Conservation (phyloP, 805 yeast genomes). For the Metschnikowia lochheadii region DNA sequence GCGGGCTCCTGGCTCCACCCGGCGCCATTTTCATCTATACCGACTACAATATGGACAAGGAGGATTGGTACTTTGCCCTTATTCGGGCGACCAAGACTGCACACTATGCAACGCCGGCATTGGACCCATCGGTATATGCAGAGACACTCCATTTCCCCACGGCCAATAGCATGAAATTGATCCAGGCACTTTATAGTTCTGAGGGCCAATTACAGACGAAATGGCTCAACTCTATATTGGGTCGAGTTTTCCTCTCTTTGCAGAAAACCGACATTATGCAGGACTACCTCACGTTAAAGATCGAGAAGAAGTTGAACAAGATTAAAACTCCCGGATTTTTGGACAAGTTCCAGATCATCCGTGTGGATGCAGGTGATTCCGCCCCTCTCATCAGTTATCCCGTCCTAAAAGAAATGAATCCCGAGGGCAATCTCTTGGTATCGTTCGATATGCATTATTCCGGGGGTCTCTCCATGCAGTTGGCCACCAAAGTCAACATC, state of each 20-base stretch:
- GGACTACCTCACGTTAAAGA: constrained; percentile 50
- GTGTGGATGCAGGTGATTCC: constrained; percentile 70
- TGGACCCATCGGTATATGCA: constrained; percentile 59
- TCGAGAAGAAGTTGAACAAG: constrained; percentile 70
- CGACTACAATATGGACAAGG: constrained; percentile 78
- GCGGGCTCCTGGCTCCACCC: constrained; percentile 28
- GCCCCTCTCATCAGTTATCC: constrained; percentile 82
- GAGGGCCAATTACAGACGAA: constrained; percentile 79
- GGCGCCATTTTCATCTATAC: constrained; percentile 60
- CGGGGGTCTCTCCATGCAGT: constrained; percentile 72
- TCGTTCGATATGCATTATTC: constrained; percentile 60
- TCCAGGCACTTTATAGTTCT: constrained; percentile 73
- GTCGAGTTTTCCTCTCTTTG: constrained; percentile 73
- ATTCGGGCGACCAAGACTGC: constrained; percentile 66
- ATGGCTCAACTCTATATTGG: constrained; percentile 88
- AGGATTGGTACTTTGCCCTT: constrained; percentile 87
- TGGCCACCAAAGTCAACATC: constrained; percentile 75
- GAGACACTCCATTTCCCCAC: constrained; percentile 69
- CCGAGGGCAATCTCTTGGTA: constrained; percentile 72
- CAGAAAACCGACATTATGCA: constrained; percentile 70
- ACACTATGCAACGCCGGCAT: constrained; percentile 5
- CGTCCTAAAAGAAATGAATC: constrained; percentile 59
- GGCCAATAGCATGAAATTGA: constrained; percentile 64
- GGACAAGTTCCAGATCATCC: constrained; percentile 72
- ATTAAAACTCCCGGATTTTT: constrained; percentile 84